These are phyloP conservation scores for Bruguiera sexangula DNA, from an alignment of 345 rosid genomes.

Conservation along the genomic window DNA sequence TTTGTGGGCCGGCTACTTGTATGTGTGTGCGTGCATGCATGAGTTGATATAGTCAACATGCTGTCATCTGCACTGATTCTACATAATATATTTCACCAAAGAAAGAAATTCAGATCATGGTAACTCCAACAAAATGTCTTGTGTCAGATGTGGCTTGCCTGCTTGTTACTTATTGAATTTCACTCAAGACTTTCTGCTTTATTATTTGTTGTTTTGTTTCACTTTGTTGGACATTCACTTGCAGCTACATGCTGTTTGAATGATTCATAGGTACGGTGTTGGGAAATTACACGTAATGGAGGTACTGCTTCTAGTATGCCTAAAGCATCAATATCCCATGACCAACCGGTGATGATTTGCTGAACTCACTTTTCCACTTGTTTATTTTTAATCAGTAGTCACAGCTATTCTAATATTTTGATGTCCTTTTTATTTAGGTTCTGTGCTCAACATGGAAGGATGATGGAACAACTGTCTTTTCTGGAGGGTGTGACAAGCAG, in stretches of 20 bases:
- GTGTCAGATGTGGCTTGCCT: too few species aligned
- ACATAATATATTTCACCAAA: too few species aligned
- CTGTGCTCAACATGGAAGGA: conserved; percentile 97
- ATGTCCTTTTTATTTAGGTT: conserved; percentile 34
- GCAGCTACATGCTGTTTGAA: neutral
- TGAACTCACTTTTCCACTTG: neutral
- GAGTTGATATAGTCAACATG: too few species aligned
- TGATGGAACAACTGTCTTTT: conserved; percentile 91
- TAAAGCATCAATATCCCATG: conserved; percentile 81
- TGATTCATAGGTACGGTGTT: conserved; percentile 73
- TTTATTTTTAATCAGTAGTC: neutral
- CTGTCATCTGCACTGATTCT: too few species aligned
- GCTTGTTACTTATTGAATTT: too few species aligned
- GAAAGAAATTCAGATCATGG: too few species aligned
- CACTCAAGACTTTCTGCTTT: neutral
- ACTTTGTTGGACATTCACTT: neutral
- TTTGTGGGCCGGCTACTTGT: too few species aligned
- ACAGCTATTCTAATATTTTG: neutral
- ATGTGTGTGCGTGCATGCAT: too few species aligned
- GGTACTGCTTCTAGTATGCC: conserved; percentile 51
- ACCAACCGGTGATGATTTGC: conserved; percentile 71
- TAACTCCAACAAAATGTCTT: too few species aligned
- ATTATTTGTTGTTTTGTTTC: neutral
- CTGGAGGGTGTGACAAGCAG: conserved; percentile 97
- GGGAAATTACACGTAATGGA: conserved; percentile 80